A percentile compares a stretch with the other conserved stretches of the same genome.
These are phyloP conservation scores for Chrysopogon serrulatus DNA, from an alignment of 176 grass and related monocot genomes.

Conservation along the genomic window DNA sequence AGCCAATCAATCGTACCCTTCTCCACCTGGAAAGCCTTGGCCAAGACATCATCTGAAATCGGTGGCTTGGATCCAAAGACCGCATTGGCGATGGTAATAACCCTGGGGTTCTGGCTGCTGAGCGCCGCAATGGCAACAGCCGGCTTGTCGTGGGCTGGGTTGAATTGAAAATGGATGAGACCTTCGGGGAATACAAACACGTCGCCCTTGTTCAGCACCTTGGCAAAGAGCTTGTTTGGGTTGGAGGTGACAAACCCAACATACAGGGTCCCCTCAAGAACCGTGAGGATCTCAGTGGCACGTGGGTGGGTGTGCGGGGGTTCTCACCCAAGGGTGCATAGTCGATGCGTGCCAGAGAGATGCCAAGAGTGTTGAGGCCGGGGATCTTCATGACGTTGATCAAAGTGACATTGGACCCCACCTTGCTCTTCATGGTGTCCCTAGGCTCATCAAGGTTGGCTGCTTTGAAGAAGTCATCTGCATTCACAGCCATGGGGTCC, in stretches of 20 bases:
- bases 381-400: conserved; percentile 2
- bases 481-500: background rate
- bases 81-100: conserved; percentile 7
- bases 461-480: conserved; percentile 1
- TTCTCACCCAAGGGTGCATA: background rate
- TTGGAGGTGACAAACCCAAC: conserved; percentile 39
- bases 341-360: background rate
- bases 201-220: conserved; percentile 33
- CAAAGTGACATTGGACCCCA: background rate
- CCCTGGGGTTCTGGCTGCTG: conserved; percentile 25
- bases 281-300: conserved; percentile 21
- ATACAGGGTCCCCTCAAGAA: conserved; percentile 28
- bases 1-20: conserved; percentile 24
- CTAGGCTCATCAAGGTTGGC: background rate
- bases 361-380: background rate
- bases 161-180: conserved; percentile 32
- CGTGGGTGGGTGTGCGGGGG: conserved; percentile 31
- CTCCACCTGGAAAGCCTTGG: conserved; percentile 17
- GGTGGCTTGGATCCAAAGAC: conserved; percentile 34
- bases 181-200: conserved; percentile 32
- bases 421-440: background rate
- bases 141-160: background rate
- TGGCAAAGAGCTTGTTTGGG: conserved; percentile 21
- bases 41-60: conserved; percentile 30
- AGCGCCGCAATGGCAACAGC: background rate